Evolutionary conservation across 2,329 filamentous ascomycete species (phyloP), one percentile per base, ranked within the genome.

Genomic region (Rhytidhysteron rufulum): DNA sequence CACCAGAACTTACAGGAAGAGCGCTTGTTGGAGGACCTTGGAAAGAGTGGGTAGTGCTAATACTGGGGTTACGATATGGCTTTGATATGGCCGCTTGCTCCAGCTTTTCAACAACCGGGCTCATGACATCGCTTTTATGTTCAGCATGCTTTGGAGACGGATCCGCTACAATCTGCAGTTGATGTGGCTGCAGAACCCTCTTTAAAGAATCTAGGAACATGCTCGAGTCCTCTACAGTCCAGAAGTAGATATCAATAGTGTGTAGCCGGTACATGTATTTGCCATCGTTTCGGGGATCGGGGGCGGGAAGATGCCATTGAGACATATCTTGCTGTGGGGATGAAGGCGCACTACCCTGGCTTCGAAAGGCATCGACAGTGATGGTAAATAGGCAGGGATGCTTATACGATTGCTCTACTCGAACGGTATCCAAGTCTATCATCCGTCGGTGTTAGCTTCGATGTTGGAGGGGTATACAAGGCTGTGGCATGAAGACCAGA

Each of bases 201-300:
- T 82, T 73, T 40, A 88, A 69, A 11, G 80, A 81, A 52, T 83
- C 83, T 45, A 89, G 68, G 49, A 90, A 86, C 41, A 80, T 75
- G 20, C 80, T 68, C 1, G 85, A 85, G 64, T 90, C 86, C 41
- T 80, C 73, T 44, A 80, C 78, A 0, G 81, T 87, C 84, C 85
- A 89, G 57, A 90, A 85, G 68, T 91, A 91, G 11, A 90, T 69
- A 56, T 90, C 86, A 42, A 90, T 61, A 0, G 82, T 83, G 58
- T 88, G 82, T 6, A 91, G 75, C 58, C 80, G 82, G 68, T 88
- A 88, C 71, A 88, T 79, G 62, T 88, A 89, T 62, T 85, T 88
- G 58, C 78, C 82, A 63, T 89, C 80, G 63, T 88, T 87, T 37
- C 74, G 74, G 2, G 80, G 79, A 60, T 90, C 85, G 60, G 77